phyloP scores from a whole-genome alignment of 176 grass and related monocot species.

The Oryza nivara region DNA sequence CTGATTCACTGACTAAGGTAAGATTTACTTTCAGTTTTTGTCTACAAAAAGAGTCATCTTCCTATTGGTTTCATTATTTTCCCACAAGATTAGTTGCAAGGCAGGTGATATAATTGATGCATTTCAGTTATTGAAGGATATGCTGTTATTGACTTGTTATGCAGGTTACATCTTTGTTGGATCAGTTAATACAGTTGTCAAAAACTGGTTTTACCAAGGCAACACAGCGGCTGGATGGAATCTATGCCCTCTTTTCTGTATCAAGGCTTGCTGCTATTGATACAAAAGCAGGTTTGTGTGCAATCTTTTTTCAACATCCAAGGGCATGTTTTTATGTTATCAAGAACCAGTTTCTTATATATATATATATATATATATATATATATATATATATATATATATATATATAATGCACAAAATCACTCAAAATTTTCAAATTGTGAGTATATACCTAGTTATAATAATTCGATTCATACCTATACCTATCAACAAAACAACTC shows the following conservation, averaged over 20 bases:
- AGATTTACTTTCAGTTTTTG: conserved; percentile 27
- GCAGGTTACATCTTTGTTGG: conserved; percentile 75
- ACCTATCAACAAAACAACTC: too few species aligned
- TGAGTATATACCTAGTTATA: too few species aligned
- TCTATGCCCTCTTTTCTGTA: conserved; percentile 83
- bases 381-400: conserved; percentile 29
- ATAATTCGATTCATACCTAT: too few species aligned
- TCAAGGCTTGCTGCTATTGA: conserved; percentile 83
- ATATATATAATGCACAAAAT: conserved; percentile 24
- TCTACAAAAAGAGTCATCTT: conserved; percentile 32
- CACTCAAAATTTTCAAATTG: too few species aligned
- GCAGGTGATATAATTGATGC: conserved; percentile 20
- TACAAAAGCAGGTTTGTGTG: conserved; percentile 80
- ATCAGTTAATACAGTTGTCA: conserved; percentile 78
- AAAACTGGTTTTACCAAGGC: conserved; percentile 88
- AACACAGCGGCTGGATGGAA: conserved; percentile 94
- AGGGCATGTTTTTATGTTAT: conserved; percentile 3
- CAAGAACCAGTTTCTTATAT: neutral
- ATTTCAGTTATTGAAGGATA: conserved; percentile 35
- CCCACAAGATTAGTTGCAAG: conserved; percentile 5
- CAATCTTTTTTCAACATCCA: conserved; percentile 26
- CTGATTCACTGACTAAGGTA: conserved; percentile 83
- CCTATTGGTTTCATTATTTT: conserved; percentile 7
- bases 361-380: neutral
- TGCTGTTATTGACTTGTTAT: conserved; percentile 27